A percentile compares a stretch with the other conserved stretches of the same genome.
Conservation (phyloP, 73 alveolate species). For the Uronychia binucleata region DNA sequence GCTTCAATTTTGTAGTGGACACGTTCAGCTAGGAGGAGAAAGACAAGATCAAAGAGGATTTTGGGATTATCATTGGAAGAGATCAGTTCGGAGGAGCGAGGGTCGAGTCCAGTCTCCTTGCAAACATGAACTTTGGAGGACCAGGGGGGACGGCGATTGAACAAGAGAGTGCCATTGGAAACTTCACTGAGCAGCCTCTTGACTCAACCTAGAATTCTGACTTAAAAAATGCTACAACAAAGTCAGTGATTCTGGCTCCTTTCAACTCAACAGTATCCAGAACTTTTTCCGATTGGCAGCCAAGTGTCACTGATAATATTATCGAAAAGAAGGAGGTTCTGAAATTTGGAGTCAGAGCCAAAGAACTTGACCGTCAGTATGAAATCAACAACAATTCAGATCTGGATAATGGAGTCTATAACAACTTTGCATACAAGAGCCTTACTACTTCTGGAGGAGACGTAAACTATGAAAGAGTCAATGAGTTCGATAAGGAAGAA, state of each 20-base stretch:
- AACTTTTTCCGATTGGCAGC: neutral
- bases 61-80: neutral
- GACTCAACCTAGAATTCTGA: constrained; percentile 40
- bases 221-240: constrained; percentile 51
- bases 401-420: constrained; percentile 79
- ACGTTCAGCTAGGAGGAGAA: constrained; percentile 37
- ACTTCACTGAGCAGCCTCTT: constrained; percentile 33
- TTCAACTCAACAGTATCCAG: constrained; percentile 63
- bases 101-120: too few relatives aligned
- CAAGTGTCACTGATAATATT: neutral
- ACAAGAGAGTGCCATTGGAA: neutral
- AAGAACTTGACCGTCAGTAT: constrained; percentile 74
- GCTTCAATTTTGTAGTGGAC: neutral
- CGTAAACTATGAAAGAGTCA: constrained; percentile 5
- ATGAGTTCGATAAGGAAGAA: constrained; percentile 5
- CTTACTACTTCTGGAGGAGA: neutral
- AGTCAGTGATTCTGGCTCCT: constrained; percentile 77
- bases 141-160: too few relatives aligned
- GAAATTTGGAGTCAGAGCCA: constrained; percentile 71
- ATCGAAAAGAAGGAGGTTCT: constrained; percentile 67
- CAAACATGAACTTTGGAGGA: too few relatives aligned
- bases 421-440: constrained; percentile 27
- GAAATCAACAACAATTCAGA: constrained; percentile 82
- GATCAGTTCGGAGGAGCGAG: too few relatives aligned
- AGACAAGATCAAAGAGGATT: constrained; percentile 13